phyloP scores from a whole-genome alignment of 192 early-diverging fungal species.

The Backusella tuberculispora region DNA sequence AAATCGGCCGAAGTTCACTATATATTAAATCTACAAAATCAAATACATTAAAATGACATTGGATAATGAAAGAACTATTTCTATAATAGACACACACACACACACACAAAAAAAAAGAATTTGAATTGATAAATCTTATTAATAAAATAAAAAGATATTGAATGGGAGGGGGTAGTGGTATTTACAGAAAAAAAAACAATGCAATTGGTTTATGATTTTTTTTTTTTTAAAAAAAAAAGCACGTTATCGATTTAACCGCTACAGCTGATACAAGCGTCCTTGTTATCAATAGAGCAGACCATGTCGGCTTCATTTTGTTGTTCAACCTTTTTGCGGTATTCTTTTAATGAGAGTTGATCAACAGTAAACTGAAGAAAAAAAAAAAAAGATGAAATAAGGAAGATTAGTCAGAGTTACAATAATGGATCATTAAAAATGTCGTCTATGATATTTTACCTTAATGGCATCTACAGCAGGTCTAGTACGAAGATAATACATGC shows the following conservation, averaged over 20 bases:
- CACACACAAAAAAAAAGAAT: too few species aligned
- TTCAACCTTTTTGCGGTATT: constrained; percentile 39
- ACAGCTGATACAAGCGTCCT: constrained; percentile 92
- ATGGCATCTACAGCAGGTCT: constrained; percentile 97
- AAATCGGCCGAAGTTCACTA: too few species aligned
- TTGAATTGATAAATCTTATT: not conserved
- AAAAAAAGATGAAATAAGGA: not conserved
- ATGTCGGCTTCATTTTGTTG: constrained; percentile 66
- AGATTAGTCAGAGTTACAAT: not conserved
- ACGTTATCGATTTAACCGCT: constrained; percentile 57
- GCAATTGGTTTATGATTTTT: constrained; percentile 4
- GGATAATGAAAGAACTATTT: too few species aligned
- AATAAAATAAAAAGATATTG: constrained; percentile 8
- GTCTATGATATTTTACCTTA: constrained; percentile 48
- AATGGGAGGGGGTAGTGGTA: not conserved
- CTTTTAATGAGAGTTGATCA: constrained; percentile 76
- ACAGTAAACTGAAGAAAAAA: constrained; percentile 76
- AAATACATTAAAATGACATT: too few species aligned
- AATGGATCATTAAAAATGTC: not conserved
- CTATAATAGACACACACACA: too few species aligned
- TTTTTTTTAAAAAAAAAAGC: not conserved
- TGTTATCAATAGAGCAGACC: constrained; percentile 91
- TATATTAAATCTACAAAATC: too few species aligned
- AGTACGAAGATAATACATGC: constrained; percentile 98
- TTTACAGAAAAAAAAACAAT: constrained; percentile 11